A percentile compares a stretch with the other conserved stretches of the same genome.
Conservation (phyloP, 495 filamentous ascomycete species). For the Delitschia confertaspora region DNA sequence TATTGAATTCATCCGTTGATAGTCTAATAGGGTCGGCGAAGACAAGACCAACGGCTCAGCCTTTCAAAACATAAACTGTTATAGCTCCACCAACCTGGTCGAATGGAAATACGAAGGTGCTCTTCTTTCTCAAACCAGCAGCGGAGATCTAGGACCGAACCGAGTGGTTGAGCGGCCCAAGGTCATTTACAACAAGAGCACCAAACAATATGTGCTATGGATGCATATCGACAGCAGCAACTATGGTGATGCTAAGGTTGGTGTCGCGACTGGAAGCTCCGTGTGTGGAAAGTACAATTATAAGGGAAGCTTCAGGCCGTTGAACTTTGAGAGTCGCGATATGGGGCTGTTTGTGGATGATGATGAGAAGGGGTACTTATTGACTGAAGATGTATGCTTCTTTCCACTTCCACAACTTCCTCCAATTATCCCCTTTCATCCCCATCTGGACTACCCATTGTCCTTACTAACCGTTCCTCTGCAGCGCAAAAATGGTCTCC, state of each 20-base stretch:
- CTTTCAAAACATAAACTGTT: slow-evolving; percentile 55
- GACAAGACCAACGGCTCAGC: slow-evolving; percentile 51
- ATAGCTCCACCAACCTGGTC: slow-evolving; percentile 49
- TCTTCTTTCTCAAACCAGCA: slow-evolving; percentile 41
- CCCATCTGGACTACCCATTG: background rate
- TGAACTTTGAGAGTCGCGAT: slow-evolving; percentile 50
- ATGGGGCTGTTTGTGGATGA: slow-evolving; percentile 53
- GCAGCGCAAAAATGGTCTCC: slow-evolving; percentile 44
- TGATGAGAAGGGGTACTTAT: slow-evolving; percentile 52
- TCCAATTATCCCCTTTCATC: background rate
- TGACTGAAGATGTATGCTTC: slow-evolving; percentile 53
- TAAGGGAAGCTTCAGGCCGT: slow-evolving; percentile 38
- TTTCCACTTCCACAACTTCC: too few species aligned
- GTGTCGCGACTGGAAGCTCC: slow-evolving; percentile 48
- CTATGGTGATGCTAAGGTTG: slow-evolving; percentile 57
- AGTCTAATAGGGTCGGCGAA: slow-evolving; percentile 51
- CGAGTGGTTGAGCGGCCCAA: slow-evolving; percentile 59
- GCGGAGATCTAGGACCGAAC: slow-evolving; percentile 52
- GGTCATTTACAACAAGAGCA: slow-evolving; percentile 50
- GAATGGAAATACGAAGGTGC: slow-evolving; percentile 53
- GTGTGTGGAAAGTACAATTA: slow-evolving; percentile 53
- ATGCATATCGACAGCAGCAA: slow-evolving; percentile 57
- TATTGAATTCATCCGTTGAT: too few species aligned
- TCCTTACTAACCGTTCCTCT: background rate
- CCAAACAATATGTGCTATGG: slow-evolving; percentile 49